Percentiles rank a stretch among this genome's conserved stretches.
Conservation (phyloP, 2,329 filamentous ascomycete species). For the Colletotrichum noveboracense region DNA sequence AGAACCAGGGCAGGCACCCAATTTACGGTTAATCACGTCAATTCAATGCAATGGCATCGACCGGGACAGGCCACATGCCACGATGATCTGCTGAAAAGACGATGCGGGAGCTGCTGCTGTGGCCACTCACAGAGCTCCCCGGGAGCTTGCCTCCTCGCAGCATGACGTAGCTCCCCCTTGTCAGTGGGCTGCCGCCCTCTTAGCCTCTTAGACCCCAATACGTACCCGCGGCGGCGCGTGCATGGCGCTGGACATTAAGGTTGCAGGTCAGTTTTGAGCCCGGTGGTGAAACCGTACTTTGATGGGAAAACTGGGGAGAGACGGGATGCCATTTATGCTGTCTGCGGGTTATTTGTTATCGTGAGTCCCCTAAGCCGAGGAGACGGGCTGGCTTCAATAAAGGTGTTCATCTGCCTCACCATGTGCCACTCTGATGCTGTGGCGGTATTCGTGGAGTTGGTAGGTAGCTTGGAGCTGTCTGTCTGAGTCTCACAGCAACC, state of each 20-base stretch:
- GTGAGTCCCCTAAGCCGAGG: not conserved
- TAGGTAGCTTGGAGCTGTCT: not conserved
- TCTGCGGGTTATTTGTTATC: not conserved
- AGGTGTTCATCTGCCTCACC: not conserved
- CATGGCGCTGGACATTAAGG: constrained; percentile 20
- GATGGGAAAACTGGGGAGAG: constrained; percentile 2
- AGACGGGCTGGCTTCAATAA: not conserved
- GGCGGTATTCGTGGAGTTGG: not conserved
- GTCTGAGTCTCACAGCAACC: not conserved
- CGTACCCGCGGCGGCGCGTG: constrained; percentile 1
- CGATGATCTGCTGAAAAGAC: constrained; percentile 20
- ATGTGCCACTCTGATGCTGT: not conserved
- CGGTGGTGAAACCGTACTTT: constrained; percentile 8
- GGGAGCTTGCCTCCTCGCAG: constrained; percentile 5
- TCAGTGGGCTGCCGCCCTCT: not conserved
- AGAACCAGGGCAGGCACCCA: not conserved
- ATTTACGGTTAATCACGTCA: constrained; percentile 13
- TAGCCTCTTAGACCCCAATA: not conserved
- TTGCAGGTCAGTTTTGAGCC: constrained; percentile 21
- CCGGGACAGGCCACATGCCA: constrained; percentile 7
- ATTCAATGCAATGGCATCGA: constrained; percentile 8
- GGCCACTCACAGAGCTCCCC: constrained; percentile 23
- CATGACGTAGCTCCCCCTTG: constrained; percentile 22
- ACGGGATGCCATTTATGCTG: constrained; percentile 3
- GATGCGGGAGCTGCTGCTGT: constrained; percentile 10